Percentiles rank a stretch among this genome's conserved stretches.
phyloP scores from a whole-genome alignment of 2,329 filamentous ascomycete species.

The Calonectria crousiana region DNA sequence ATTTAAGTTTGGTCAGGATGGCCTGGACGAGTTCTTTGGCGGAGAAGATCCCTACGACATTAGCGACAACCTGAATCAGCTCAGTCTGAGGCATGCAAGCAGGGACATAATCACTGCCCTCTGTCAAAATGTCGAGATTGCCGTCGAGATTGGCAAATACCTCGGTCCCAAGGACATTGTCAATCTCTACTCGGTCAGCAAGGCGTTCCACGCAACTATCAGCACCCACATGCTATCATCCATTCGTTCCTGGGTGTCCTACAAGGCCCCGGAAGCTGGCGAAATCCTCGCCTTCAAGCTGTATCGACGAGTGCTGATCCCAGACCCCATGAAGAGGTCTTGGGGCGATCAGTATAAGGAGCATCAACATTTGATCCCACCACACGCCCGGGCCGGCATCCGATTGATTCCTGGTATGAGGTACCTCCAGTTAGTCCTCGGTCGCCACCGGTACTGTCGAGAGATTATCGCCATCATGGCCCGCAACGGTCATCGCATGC shows the following conservation, averaged over 20 bases:
- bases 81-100: slow-evolving; percentile 38
- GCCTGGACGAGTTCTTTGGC: slow-evolving; percentile 45
- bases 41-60: slow-evolving; percentile 46
- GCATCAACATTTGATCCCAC: slow-evolving; percentile 15
- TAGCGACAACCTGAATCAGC: slow-evolving; percentile 24
- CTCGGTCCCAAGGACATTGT: slow-evolving; percentile 70
- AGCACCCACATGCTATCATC: slow-evolving; percentile 70
- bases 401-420: slow-evolving; percentile 71
- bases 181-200: slow-evolving; percentile 73
- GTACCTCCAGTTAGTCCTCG: slow-evolving; percentile 77
- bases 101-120: slow-evolving; percentile 60
- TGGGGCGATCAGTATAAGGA: slow-evolving; percentile 43
- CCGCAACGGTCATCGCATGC: slow-evolving; percentile 68
- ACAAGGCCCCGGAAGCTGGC: slow-evolving; percentile 67
- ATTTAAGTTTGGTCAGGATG: slow-evolving; percentile 46
- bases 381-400: slow-evolving; percentile 43
- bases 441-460: slow-evolving; percentile 65
- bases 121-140: slow-evolving; percentile 62
- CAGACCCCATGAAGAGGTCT: slow-evolving; percentile 67
- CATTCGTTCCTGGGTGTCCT: slow-evolving; percentile 66
- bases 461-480: slow-evolving; percentile 75
- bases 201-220: slow-evolving; percentile 70
- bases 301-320: slow-evolving; percentile 68
- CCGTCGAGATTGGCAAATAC: slow-evolving; percentile 66
- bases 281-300: slow-evolving; percentile 71